These are phyloP conservation scores for Dichomitus squalens DNA, from an alignment of 1,284 basidiomycete species.

Conservation along the genomic window DNA sequence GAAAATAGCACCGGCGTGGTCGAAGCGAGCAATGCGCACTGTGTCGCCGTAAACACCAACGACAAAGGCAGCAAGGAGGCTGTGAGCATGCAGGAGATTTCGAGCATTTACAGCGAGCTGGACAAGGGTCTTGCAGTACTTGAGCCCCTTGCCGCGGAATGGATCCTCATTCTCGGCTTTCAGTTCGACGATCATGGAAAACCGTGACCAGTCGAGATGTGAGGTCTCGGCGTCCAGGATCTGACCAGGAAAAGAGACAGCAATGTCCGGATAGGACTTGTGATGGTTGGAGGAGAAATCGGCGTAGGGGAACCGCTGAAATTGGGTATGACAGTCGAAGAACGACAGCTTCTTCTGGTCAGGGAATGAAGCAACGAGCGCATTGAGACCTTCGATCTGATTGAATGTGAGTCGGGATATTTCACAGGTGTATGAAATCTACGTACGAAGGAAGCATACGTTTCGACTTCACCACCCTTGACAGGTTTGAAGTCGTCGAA, in stretches of 20 bases:
- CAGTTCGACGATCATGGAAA: slow-evolving; percentile 1
- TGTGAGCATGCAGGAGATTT: slow-evolving; percentile 13
- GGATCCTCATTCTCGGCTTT: neutral
- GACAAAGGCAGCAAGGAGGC: slow-evolving; percentile 6
- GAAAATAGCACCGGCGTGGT: slow-evolving; percentile 4
- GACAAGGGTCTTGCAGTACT: neutral
- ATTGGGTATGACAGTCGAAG: neutral
- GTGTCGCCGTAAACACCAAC: slow-evolving; percentile 10
- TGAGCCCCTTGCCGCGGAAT: neutral
- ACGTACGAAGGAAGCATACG: neutral
- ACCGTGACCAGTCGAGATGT: neutral
- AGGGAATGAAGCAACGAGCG: neutral
- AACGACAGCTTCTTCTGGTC: neutral
- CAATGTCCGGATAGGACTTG: neutral
- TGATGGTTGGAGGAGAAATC: neutral
- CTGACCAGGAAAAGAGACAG: neutral
- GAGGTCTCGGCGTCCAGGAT: neutral
- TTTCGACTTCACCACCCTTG: neutral
- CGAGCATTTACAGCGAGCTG: slow-evolving; percentile 14
- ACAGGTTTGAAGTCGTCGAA: neutral
- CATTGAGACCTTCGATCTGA: neutral
- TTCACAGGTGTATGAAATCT: neutral
- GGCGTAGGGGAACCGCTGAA: neutral
- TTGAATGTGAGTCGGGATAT: neutral
- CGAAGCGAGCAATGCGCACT: slow-evolving; percentile 5